A percentile compares a stretch with the other conserved stretches of the same genome.
These are phyloP conservation scores for Magnolia sinica DNA, from an alignment of 164 flowering plant genomes.

Conservation along the genomic window DNA sequence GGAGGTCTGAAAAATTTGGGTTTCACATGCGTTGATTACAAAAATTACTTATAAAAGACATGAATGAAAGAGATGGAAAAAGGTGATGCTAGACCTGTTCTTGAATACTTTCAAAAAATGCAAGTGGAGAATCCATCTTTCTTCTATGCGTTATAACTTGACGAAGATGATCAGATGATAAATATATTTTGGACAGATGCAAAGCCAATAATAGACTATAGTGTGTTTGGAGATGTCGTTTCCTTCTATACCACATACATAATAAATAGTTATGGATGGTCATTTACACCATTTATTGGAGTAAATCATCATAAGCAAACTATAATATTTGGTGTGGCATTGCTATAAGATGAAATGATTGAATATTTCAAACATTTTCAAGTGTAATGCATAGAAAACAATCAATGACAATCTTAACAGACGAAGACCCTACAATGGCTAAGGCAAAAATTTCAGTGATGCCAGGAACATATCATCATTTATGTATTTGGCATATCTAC, in stretches of 20 bases:
- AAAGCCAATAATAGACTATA: slow-evolving; percentile 13
- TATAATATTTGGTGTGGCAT: slow-evolving; percentile 15
- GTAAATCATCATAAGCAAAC: slow-evolving; percentile 22
- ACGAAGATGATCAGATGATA: slow-evolving; percentile 10
- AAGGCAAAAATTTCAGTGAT: slow-evolving; percentile 15
- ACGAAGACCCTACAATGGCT: slow-evolving; percentile 13
- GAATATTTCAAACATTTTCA: slow-evolving; percentile 17
- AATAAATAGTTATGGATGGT: slow-evolving; percentile 7
- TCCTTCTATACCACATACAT: slow-evolving; percentile 16
- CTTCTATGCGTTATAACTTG: slow-evolving; percentile 17
- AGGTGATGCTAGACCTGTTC: neutral
- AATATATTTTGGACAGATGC: slow-evolving; percentile 22
- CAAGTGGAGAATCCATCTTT: slow-evolving; percentile 12
- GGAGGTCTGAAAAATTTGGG: neutral
- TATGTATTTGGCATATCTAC: slow-evolving; percentile 17
- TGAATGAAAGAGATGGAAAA: neutral
- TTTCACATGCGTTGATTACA: neutral
- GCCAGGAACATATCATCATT: slow-evolving; percentile 14
- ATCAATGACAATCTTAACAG: slow-evolving; percentile 17
- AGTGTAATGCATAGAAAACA: slow-evolving; percentile 15
- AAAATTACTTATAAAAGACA: neutral
- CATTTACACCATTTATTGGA: slow-evolving; percentile 22
- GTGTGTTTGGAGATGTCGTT: slow-evolving; percentile 20
- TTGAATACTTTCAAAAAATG: slow-evolving; percentile 13
- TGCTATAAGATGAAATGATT: slow-evolving; percentile 15